A percentile compares a stretch with the other conserved stretches of the same genome.
Evolutionary conservation across 2,329 filamentous ascomycete species (phyloP).

Genomic region (Verticillium isaacii): DNA sequence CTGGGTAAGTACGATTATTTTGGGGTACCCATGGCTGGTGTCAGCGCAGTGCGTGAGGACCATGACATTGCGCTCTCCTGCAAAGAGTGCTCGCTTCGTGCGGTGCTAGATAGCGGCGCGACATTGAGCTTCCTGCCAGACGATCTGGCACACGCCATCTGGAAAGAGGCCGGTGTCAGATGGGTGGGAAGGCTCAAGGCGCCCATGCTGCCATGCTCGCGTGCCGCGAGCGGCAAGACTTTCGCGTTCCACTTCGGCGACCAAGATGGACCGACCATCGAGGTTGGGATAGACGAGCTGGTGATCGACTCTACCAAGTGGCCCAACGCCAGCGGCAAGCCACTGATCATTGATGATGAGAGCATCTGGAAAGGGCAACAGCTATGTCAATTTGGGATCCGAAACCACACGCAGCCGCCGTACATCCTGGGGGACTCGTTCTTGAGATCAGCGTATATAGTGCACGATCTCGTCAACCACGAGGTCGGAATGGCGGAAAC

Average conservation of each 20-base stretch:
- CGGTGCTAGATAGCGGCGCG: conserved; percentile 71
- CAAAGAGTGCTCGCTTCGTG: conserved; percentile 34
- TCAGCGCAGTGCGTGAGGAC: background rate
- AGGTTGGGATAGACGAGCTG: conserved; percentile 50
- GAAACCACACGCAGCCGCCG: conserved; percentile 36
- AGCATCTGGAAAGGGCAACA: conserved; percentile 34
- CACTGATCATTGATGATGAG: conserved; percentile 20
- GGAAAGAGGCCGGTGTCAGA: conserved; percentile 49
- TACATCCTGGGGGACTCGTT: conserved; percentile 55
- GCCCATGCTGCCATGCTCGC: conserved; percentile 46
- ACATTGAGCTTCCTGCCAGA: conserved; percentile 66
- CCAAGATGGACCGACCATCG: conserved; percentile 41
- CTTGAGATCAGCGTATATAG: conserved; percentile 54
- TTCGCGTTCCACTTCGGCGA: conserved; percentile 53
- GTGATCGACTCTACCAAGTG: conserved; percentile 39
- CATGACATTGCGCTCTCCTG: background rate
- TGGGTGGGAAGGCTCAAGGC: conserved; percentile 31
- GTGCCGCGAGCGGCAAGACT: conserved; percentile 36
- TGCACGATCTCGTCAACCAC: conserved; percentile 56
- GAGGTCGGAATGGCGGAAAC: conserved; percentile 50
- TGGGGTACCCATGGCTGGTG: conserved; percentile 36
- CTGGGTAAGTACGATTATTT: conserved; percentile 38
- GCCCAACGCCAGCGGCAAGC: background rate
- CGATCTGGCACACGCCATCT: conserved; percentile 48
- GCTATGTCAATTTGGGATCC: conserved; percentile 53